Conservation (phyloP, 208 protist genomes). For the Trichomonas tenax region DNA sequence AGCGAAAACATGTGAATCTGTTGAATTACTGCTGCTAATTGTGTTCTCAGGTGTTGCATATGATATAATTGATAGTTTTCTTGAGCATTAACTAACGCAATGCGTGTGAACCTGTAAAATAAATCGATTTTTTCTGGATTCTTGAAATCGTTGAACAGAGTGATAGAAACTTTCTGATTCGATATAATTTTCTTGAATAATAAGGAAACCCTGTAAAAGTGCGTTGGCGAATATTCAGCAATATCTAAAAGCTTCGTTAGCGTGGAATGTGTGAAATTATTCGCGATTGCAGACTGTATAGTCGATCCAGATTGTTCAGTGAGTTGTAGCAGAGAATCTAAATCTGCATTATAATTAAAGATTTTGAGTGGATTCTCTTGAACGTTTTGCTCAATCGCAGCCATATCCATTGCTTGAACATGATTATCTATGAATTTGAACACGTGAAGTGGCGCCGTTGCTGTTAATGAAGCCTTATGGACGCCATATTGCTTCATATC, state of each 20-base stretch:
- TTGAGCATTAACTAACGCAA: background rate
- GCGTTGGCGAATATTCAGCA: background rate
- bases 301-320: background rate
- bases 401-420: background rate
- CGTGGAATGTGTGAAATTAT: no score
- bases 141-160: background rate
- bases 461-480: background rate
- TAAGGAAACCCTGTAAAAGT: background rate
- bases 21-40: background rate
- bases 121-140: background rate
- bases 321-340: background rate
- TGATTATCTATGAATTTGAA: background rate
- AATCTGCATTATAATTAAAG: background rate
- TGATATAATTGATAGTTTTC: background rate
- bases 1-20: background rate
- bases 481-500: background rate
- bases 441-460: background rate
- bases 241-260: background rate
- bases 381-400: background rate
- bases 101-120: background rate
- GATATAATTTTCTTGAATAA: background rate
- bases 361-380: background rate
- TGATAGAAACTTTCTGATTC: background rate
- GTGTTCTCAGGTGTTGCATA: background rate
- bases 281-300: background rate